A percentile compares a stretch with the other conserved stretches of the same genome.
Conservation (phyloP, 148 eudicot genomes). For the Vaccinium vitisidaea region DNA sequence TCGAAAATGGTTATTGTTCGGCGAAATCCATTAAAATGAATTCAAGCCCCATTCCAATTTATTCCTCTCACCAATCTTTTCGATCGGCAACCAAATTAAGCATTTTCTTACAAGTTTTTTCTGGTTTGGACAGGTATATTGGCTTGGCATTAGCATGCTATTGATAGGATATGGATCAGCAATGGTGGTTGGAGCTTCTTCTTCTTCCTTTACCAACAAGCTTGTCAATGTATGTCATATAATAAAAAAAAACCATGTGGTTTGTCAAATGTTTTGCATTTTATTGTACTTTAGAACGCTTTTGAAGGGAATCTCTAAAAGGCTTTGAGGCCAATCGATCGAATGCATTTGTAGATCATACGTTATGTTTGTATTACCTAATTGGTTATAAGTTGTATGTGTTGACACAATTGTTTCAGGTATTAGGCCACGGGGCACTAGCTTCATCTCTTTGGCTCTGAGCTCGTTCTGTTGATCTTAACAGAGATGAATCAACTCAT, state of each 20-base stretch:
- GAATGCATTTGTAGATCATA: neutral
- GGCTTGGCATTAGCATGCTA: slow-evolving; percentile 41
- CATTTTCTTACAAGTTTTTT: neutral
- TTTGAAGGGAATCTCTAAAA: neutral
- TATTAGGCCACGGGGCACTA: slow-evolving; percentile 37
- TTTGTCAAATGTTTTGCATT: neutral
- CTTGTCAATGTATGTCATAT: slow-evolving; percentile 28
- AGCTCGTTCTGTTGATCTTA: slow-evolving; percentile 37
- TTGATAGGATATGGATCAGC: slow-evolving; percentile 40
- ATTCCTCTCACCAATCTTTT: neutral
- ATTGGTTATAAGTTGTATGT: neutral
- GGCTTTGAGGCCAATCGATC: too few relatives aligned
- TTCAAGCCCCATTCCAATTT: neutral
- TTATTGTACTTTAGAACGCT: neutral
- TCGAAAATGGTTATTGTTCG: neutral
- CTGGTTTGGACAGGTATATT: slow-evolving; percentile 26
- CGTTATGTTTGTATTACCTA: too few relatives aligned
- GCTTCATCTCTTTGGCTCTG: slow-evolving; percentile 29
- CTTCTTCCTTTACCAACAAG: slow-evolving; percentile 21
- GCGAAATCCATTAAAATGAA: neutral
- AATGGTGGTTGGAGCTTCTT: slow-evolving; percentile 31
- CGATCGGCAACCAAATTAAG: neutral
- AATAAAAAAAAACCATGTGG: neutral
- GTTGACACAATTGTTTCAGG: slow-evolving; percentile 19
- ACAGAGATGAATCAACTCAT: slow-evolving; percentile 29